Base-by-base conservation (phyloP, 371 early-diverging fungal species). In the Mucor ambiguus region DNA sequence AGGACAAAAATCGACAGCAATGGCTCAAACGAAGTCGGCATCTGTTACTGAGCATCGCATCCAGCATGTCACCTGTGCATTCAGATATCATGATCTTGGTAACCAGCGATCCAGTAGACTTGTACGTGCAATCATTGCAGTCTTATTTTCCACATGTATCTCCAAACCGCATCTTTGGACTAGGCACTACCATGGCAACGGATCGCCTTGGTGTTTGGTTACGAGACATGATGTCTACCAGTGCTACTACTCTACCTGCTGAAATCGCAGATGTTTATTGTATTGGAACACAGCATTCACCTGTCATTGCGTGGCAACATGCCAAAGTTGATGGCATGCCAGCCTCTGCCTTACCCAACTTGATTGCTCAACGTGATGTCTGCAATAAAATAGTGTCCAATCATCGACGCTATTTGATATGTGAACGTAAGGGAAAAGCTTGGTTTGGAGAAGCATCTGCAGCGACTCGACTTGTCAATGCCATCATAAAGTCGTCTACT, bases 51-150 rank as follows among this genome's bases (percentile, higher is more conserved):
- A 80, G 81, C 44, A 88, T 93, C 35, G 80, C 91, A 44, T 77
- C 77, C 26, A 74, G 81, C 7, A 84, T 95, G 75, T 73, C 85
- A 58, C 90, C 92, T 29, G 82, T 94, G 64, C 89, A 90, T 61
- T 65, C 77, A 1, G 70, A 82, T 0, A 82, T 90, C 38, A 85
- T 86, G 60, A 71, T 93, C 9, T 66, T 93, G 35, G 72, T 93
- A 16, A 89, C 90, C 29, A 85, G 89, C 58, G 93, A 94, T 64
- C 94, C 95, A 14, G 73, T 92, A n/a, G 95, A 95, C 69, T 70
- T 92, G 24, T 80, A 92, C 64, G 91, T 94, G 0, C 79, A 78
- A 35, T 84, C 90, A 67, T 87, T 94, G 4, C 93, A 92, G 70
- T 85, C 86, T 60, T 72, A 85, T 22, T 83, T 63, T 20, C 55